Evolutionary conservation across 1,284 basidiomycete genomes (phyloP), one percentile per base, ranked within the genome.

Genomic region (Cryptococcus sp.): DNA sequence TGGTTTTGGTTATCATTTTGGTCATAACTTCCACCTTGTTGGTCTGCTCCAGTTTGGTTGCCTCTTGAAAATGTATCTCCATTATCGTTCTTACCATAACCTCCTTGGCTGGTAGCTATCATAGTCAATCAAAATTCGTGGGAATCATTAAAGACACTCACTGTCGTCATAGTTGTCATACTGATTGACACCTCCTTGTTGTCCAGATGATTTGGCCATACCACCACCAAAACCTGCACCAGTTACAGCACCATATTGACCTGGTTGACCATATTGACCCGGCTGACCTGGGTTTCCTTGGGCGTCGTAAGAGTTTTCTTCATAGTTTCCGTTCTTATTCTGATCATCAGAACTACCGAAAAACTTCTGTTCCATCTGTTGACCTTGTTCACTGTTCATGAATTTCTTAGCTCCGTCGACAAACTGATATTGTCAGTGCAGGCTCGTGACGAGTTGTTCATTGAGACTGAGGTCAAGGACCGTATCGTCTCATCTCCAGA

Each of bases 11-110:
- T 57, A 51, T 61, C 60, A 35, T 59, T 46, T 49, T 62, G 59
- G 23, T 42, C 54, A 33, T 53, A 51, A 23, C 43, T 56, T 15
- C 50, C 58, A 10, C 52, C 57, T 3, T 58, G 46, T 5, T 58
- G 46, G 35, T 60, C 62, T 31, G 65, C 54, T 6, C 58, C 64
- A 56, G 66, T 62, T 57, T 70, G 68, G 49, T 67, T 66, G 32
- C 56, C 51, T 34, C 73, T 61, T 11, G 71, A 72, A 63, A 67
- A 73, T 4, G 70, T 56, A 15, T 57, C 62, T 8, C 73, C 72
- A 37, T 63, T 62, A 14, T 60, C 57, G 53, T 72, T 72, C 50
- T 51, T 60, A 14, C 71, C 72, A 37, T 67, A 75, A 31, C 72
- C 73, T 33, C 73, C 73, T 36, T 62, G 55, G 8, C 64, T 57